Evolutionary conservation across 2,329 filamentous ascomycete genomes (phyloP).

Genomic region (Dactylellina parvicollis): DNA sequence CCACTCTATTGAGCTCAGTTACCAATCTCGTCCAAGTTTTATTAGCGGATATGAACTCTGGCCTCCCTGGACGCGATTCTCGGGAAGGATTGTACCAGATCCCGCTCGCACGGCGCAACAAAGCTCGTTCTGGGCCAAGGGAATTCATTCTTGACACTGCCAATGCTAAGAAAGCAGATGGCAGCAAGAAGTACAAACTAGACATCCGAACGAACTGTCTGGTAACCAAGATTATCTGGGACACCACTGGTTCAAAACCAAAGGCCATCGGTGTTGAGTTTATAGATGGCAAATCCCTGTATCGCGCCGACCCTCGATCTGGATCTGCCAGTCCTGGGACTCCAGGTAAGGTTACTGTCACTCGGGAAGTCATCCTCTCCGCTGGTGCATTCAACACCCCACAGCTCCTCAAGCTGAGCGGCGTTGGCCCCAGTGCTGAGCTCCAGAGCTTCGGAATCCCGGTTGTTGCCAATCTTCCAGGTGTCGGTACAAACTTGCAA

Average conservation of each 20-base stretch:
- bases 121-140: constrained; percentile 55
- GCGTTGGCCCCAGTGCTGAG: constrained; percentile 53
- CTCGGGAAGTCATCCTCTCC: constrained; percentile 55
- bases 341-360: constrained; percentile 25
- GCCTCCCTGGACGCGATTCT: constrained; percentile 53
- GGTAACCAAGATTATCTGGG: constrained; percentile 62
- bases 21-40: constrained; percentile 58
- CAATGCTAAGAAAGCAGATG: constrained; percentile 56
- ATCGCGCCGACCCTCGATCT: constrained; percentile 63
- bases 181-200: constrained; percentile 54
- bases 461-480: constrained; percentile 68
- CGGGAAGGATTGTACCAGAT: constrained; percentile 56
- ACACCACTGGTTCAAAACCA: constrained; percentile 59
- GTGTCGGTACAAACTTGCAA: constrained; percentile 73
- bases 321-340: constrained; percentile 54
- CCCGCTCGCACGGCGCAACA: constrained; percentile 54
- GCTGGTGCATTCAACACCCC: constrained; percentile 55
- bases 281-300: constrained; percentile 62
- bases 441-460: constrained; percentile 56
- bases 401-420: constrained; percentile 56
- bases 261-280: constrained; percentile 63
- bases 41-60: constrained; percentile 57
- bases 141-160: constrained; percentile 58
- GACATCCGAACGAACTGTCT: constrained; percentile 57
- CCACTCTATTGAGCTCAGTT: constrained; percentile 45